Evolutionary conservation across 1,284 basidiomycete species (phyloP), one percentile per base, ranked within the genome.

Genomic region (Fomitiporia mediterranea): DNA sequence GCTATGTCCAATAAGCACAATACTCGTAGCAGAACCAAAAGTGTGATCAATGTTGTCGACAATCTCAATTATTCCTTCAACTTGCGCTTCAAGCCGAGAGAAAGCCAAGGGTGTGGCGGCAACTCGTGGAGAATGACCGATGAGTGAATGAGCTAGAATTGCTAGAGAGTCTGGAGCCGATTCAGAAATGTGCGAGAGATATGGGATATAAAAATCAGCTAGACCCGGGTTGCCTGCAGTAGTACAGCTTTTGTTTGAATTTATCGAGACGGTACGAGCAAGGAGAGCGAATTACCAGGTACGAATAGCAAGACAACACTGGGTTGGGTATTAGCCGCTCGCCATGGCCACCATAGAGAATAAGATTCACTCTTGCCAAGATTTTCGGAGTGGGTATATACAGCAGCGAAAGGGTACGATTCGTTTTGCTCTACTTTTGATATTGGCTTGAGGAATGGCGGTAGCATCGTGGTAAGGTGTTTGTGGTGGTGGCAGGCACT

Each of bases 1-100:
- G 60, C 83, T 85, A 59, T 86, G 83, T 6, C 79, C 83, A 25
- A 75, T 67, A 0, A 86, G 25, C 4, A 84, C 65, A 11, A 83
- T 64, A 50, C 68, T 73, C 6, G 69, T 63, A 2, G 66, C 59
- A 7, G 63, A 53, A n/a, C 68, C 65, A 63, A 73, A 80, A 5
- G 63, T 61, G 5, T 64, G 49, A 25, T 54, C 63, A 2, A 81
- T 56, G 3, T 73, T 68, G 53, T 84, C 81, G 3, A 83, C 65
- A 3, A 79, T 70, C 57, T 80, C 74, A 11, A 82, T 62, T 11
- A 74, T 71, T 52, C 70, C 75, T 61, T 80, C 69, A 9, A 83
- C 65, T 67, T 83, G 82, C 15, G 71, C 64, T 2, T 68, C 50
- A 27, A 86, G 69, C 37, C 68, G 37, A 28, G 51, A 47, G 19